These are phyloP conservation scores for Umbellularia californica DNA, from an alignment of 164 flowering plant species.

Conservation along the genomic window DNA sequence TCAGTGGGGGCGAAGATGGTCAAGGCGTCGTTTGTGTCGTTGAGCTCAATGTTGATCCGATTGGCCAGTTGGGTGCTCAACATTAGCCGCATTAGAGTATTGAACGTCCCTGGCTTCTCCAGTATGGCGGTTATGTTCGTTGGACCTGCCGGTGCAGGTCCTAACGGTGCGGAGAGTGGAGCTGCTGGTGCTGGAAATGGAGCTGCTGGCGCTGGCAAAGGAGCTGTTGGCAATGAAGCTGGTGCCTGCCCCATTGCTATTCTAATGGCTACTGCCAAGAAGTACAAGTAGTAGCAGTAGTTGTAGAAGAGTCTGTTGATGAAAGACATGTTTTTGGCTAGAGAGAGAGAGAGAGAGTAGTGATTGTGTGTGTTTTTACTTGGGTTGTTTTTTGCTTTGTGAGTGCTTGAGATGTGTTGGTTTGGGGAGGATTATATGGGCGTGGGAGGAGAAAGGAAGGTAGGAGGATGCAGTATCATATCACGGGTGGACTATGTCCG, in stretches of 20 bases:
- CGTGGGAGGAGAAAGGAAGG: neutral
- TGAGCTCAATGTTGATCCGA: slow-evolving; percentile 64
- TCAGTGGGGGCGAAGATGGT: slow-evolving; percentile 81
- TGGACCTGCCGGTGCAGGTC: slow-evolving; percentile 35
- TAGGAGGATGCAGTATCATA: neutral
- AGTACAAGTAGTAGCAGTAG: too few species aligned
- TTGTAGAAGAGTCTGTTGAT: too few species aligned
- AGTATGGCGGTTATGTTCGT: slow-evolving; percentile 28
- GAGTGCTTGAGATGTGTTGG: neutral
- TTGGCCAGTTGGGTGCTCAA: slow-evolving; percentile 35
- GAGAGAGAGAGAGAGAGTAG: neutral
- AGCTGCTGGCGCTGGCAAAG: slow-evolving; percentile 1
- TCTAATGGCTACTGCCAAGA: neutral
- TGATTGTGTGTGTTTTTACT: neutral
- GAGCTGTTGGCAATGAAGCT: neutral
- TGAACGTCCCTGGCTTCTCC: slow-evolving; percentile 26
- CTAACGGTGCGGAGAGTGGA: slow-evolving; percentile 7
- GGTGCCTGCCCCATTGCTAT: neutral
- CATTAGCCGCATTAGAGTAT: slow-evolving; percentile 32
- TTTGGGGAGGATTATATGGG: neutral
- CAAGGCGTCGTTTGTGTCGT: slow-evolving; percentile 59
- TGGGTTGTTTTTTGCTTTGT: neutral
- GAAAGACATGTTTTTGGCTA: neutral
- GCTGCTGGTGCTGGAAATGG: neutral
- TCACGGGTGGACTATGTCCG: neutral